These are phyloP conservation scores for Acacia acuminata DNA, from an alignment of 306 rosid genomes.

Conservation along the genomic window DNA sequence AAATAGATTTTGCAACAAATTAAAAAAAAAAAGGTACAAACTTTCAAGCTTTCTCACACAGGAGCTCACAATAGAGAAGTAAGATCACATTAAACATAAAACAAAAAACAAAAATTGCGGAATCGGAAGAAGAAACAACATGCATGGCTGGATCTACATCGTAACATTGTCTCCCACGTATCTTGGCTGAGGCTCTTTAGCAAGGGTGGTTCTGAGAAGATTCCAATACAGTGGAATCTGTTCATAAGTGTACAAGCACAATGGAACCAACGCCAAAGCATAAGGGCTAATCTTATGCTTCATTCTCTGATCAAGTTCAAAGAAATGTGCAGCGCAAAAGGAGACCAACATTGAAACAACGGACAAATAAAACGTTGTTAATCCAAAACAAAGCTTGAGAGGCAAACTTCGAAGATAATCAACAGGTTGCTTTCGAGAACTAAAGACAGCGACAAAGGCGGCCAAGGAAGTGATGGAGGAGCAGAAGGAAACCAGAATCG, in stretches of 20 bases:
- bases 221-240: conserved; percentile 46
- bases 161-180: not conserved
- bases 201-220: conserved; percentile 32
- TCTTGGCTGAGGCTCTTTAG: conserved; percentile 28
- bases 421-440: conserved; percentile 12
- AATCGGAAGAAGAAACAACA: not conserved
- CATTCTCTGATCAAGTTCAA: not conserved
- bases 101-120: not conserved
- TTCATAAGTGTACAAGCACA: not conserved
- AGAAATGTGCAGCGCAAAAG: not conserved
- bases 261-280: not conserved
- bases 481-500: not conserved
- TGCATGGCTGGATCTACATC: not conserved
- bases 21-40: too few relatives aligned
- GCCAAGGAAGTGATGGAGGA: not conserved
- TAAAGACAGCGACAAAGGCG: not conserved
- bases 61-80: not conserved
- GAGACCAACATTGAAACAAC: not conserved
- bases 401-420: not conserved
- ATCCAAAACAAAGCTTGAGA: not conserved
- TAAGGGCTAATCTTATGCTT: not conserved
- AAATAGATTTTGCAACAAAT: too few relatives aligned
- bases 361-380: not conserved
- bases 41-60: not conserved
- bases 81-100: not conserved